Conservation (phyloP, 106 monocot genomes). For the Allium sativum region DNA sequence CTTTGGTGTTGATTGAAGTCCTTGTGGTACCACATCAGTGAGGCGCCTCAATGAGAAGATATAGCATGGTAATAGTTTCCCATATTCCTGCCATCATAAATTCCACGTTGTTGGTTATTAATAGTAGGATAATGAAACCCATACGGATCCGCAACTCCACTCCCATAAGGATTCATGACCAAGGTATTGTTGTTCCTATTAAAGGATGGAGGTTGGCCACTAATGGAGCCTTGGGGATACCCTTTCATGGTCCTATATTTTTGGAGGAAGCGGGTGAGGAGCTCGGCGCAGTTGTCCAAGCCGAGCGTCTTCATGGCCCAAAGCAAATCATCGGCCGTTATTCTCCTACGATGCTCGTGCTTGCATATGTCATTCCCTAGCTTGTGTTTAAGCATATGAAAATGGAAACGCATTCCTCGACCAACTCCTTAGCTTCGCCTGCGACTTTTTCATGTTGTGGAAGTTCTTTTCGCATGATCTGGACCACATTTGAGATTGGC, state of each 20-base stretch:
- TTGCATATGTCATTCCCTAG: conserved; percentile 58
- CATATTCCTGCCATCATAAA: too few species aligned
- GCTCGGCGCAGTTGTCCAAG: conserved; percentile 57
- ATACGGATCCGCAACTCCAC: too few species aligned
- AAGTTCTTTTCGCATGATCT: conserved; percentile 56
- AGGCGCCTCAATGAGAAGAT: too few species aligned
- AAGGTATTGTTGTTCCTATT: too few species aligned
- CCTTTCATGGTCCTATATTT: conserved; percentile 54
- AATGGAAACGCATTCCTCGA: conserved; percentile 66
- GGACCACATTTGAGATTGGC: conserved; percentile 63
- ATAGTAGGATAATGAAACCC: too few species aligned
- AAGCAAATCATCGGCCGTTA: conserved; percentile 57
- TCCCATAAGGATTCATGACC: too few species aligned
- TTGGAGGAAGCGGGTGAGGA: conserved; percentile 48
- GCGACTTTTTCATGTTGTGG: conserved; percentile 59
- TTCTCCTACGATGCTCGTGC: conserved; percentile 57
- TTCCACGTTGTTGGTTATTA: too few species aligned
- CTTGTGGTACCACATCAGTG: too few species aligned
- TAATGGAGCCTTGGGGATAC: conserved; percentile 12
- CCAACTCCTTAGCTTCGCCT: conserved; percentile 63
- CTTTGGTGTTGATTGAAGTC: too few species aligned
- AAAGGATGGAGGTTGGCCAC: neutral
- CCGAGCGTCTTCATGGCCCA: conserved; percentile 67
- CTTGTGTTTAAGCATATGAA: conserved; percentile 67
- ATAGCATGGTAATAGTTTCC: too few species aligned